Evolutionary conservation across 257 asterid genomes (phyloP).

Genomic region (Nyctanthes arbortristis): DNA sequence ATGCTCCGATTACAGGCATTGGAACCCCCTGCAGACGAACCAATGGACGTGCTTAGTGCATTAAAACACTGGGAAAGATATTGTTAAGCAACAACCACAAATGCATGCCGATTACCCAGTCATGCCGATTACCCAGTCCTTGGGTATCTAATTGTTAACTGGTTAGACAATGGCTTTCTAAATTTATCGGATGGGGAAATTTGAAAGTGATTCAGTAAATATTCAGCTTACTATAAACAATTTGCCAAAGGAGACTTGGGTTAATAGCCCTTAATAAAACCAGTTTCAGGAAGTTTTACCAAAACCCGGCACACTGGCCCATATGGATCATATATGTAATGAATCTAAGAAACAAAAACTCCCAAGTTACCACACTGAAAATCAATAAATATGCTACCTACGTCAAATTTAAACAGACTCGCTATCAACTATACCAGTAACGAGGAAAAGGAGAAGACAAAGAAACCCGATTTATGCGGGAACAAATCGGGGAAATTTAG

Average conservation of each 20-base stretch:
- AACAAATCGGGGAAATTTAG: neutral
- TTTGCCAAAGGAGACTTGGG: neutral
- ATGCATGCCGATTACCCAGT: conserved; percentile 3
- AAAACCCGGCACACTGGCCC: neutral
- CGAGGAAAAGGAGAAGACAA: too few relatives aligned
- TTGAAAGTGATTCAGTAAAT: conserved; percentile 15
- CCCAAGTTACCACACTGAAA: neutral
- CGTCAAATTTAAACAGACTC: neutral
- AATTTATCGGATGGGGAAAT: neutral
- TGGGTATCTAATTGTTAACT: neutral
- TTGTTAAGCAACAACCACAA: conserved; percentile 9
- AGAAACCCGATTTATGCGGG: too few relatives aligned
- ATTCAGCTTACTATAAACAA: neutral
- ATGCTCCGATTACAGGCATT: conserved; percentile 39
- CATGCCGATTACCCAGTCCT: too few relatives aligned
- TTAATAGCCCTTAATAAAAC: neutral
- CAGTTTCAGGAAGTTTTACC: neutral
- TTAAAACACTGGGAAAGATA: neutral
- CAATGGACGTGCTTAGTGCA: conserved; percentile 18
- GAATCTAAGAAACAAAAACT: conserved; percentile 8
- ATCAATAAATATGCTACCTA: neutral
- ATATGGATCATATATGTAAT: neutral
- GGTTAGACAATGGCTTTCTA: conserved; percentile 1
- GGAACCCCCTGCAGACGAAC: conserved; percentile 56
- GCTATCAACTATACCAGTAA: neutral